Conservation (phyloP, 75 land plant genomes). For the Pseudotsuga menziesii region DNA sequence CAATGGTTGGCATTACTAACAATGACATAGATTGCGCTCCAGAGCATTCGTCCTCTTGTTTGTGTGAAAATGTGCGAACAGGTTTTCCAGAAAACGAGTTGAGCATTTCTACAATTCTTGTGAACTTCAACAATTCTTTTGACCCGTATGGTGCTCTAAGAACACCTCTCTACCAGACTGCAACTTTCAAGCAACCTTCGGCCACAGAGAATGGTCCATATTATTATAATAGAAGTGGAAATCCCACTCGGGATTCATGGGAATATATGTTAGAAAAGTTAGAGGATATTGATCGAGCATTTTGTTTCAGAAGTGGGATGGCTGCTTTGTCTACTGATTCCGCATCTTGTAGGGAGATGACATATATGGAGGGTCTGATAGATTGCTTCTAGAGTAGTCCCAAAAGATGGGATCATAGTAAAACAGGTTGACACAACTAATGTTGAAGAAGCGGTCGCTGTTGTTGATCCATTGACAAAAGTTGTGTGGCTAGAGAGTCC, state of each 20-base stretch:
- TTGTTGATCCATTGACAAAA: constrained; percentile 71
- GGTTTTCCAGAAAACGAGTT: constrained; percentile 43
- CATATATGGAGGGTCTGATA: constrained; percentile 94
- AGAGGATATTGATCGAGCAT: constrained; percentile 85
- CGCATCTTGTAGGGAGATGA: constrained; percentile 91
- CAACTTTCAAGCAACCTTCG: constrained; percentile 97
- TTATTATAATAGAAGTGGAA: constrained; percentile 98
- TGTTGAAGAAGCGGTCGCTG: constrained; percentile 63
- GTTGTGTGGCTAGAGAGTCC: constrained; percentile 98
- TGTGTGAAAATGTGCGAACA: too few relatives aligned
- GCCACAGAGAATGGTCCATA: constrained; percentile 78
- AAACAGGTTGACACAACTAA: constrained; percentile 78
- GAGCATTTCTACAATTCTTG: constrained; percentile 63
- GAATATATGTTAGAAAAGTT: constrained; percentile 78
- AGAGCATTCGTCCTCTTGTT: too few relatives aligned
- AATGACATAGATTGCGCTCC: too few relatives aligned
- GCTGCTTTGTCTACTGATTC: constrained; percentile 81
- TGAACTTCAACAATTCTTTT: constrained; percentile 59
- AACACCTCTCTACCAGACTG: constrained; percentile 92
- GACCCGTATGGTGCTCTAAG: constrained; percentile 89
- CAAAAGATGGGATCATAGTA: constrained; percentile 68
- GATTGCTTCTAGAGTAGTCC: constrained; percentile 75
- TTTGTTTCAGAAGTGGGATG: constrained; percentile 97
- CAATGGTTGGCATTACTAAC: too few relatives aligned
- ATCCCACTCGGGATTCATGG: constrained; percentile 82